Conservation (phyloP, 805 yeast species). For the Teunomyces panamensis region DNA sequence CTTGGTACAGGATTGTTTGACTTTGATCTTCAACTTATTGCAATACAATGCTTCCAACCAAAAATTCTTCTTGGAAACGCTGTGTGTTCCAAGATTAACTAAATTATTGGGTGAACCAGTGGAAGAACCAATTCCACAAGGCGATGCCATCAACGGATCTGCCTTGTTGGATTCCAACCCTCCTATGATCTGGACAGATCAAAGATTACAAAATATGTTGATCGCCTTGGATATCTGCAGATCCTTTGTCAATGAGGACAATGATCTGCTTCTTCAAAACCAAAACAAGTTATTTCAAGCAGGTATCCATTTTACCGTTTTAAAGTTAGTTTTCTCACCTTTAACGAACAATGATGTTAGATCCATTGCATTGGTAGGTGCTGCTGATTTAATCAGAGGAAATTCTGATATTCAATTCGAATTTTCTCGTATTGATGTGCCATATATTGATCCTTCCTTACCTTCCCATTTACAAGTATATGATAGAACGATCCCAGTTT, state of each 20-base stretch:
- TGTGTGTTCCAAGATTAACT: conserved; percentile 66
- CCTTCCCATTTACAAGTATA: conserved; percentile 41
- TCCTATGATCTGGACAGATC: conserved; percentile 72
- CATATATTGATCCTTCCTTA: conserved; percentile 76
- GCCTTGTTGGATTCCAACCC: conserved; percentile 15
- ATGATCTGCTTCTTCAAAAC: conserved; percentile 56
- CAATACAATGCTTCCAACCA: conserved; percentile 88
- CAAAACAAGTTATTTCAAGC: conserved; percentile 61
- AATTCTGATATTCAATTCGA: conserved; percentile 66
- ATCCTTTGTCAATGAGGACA: conserved; percentile 68
- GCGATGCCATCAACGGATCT: conserved; percentile 13
- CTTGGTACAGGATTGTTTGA: conserved; percentile 86
- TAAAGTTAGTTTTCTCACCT: conserved; percentile 69
- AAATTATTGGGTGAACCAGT: conserved; percentile 61
- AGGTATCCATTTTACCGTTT: conserved; percentile 61
- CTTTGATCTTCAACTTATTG: conserved; percentile 67
- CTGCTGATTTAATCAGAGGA: conserved; percentile 71
- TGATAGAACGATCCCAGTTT: conserved; percentile 56
- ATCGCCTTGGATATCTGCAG: conserved; percentile 71
- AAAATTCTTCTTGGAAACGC: conserved; percentile 81
- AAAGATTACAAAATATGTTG: conserved; percentile 62
- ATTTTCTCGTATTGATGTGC: conserved; percentile 84
- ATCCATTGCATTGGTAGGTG: conserved; percentile 64
- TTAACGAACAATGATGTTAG: conserved; percentile 65
- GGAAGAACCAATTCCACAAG: conserved; percentile 32